phyloP scores from a whole-genome alignment of 2,329 filamentous ascomycete genomes.

The Fusarium nelsonii region DNA sequence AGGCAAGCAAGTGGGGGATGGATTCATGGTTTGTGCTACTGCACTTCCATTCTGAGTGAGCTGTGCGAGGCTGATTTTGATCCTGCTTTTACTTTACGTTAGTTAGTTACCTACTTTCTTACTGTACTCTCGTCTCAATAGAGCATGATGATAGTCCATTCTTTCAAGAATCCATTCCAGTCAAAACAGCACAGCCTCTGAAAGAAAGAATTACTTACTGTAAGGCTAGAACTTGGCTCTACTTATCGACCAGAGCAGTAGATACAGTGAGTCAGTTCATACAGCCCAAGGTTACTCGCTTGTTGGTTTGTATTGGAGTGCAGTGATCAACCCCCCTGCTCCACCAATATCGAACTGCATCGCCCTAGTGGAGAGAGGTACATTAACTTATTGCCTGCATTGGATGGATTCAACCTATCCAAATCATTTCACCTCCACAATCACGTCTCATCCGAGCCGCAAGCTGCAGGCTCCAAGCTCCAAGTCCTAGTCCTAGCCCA shows the following conservation, averaged over 20 bases:
- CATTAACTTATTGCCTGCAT: slow-evolving; percentile 14
- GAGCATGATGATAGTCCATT: background rate
- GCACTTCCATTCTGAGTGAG: slow-evolving; percentile 40
- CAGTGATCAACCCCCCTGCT: background rate
- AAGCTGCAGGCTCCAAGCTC: slow-evolving; percentile 44
- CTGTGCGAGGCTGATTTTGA: slow-evolving; percentile 38
- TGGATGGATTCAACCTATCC: slow-evolving; percentile 14
- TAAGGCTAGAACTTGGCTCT: background rate
- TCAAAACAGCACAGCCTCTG: background rate
- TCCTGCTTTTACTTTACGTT: background rate
- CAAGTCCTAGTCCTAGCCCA: slow-evolving; percentile 36
- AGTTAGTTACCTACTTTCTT: background rate
- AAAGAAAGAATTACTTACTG: background rate
- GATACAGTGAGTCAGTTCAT: no score
- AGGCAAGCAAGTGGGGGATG: slow-evolving; percentile 7
- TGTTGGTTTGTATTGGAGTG: background rate
- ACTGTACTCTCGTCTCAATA: background rate
- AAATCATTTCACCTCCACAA: slow-evolving; percentile 18
- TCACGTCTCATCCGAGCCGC: slow-evolving; percentile 30
- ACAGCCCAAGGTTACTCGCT: background rate
- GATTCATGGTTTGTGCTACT: slow-evolving; percentile 12
- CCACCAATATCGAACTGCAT: slow-evolving; percentile 8
- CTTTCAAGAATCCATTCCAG: background rate
- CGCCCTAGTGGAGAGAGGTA: background rate
- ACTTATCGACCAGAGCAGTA: background rate